Evolutionary conservation across 2,329 filamentous ascomycete genomes (phyloP).

Genomic region (Metarhizium robertsii): DNA sequence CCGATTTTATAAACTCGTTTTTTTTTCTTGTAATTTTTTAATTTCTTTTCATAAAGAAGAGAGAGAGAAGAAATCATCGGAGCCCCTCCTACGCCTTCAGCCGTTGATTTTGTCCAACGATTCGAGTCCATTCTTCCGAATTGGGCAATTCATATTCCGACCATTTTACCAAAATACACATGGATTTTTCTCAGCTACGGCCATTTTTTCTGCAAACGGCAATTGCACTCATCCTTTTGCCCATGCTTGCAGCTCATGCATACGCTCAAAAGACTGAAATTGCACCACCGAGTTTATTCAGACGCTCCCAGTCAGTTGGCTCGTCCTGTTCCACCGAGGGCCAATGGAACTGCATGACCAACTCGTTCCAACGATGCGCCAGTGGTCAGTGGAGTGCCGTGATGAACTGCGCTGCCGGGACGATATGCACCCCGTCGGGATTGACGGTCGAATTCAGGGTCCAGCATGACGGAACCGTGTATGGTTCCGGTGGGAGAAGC

Average conservation of each 20-base stretch:
- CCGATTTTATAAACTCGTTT: neutral
- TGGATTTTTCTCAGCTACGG: too few species aligned
- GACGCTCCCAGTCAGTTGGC: constrained; percentile 20
- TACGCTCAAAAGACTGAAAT: neutral
- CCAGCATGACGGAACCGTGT: constrained; percentile 17
- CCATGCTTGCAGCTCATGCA: neutral
- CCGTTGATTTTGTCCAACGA: too few species aligned
- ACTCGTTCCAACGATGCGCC: constrained; percentile 40
- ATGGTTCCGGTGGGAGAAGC: constrained; percentile 4
- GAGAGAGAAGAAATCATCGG: too few species aligned
- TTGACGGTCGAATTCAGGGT: constrained; percentile 30
- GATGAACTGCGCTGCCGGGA: constrained; percentile 34
- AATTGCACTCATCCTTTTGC: neutral
- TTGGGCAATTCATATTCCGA: too few species aligned
- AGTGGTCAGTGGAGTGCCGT: constrained; percentile 35
- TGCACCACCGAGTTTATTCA: neutral
- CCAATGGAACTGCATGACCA: constrained; percentile 45
- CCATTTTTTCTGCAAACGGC: too few species aligned
- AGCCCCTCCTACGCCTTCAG: too few species aligned
- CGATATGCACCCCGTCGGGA: constrained; percentile 34
- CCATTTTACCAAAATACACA: too few species aligned
- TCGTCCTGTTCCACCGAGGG: constrained; percentile 35
- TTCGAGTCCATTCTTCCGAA: too few species aligned
- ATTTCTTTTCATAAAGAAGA: neutral
- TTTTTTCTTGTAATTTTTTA: neutral